Evolutionary conservation across 768 basidiomycete species (phyloP), one percentile per base, ranked within the genome.

Genomic region (Suillus paluster): DNA sequence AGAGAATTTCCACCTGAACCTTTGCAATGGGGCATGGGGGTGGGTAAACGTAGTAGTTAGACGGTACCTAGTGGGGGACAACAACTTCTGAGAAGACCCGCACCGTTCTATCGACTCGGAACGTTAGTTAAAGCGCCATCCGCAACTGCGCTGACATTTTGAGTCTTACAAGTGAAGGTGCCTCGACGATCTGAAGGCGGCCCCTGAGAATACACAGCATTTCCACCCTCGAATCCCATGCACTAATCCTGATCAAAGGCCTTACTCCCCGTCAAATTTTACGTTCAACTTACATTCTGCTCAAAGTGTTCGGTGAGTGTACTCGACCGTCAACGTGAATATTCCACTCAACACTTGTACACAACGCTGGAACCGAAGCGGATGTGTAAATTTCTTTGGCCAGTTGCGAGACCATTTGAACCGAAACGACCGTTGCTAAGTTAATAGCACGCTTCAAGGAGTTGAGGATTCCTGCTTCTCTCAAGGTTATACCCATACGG

Each of bases 211-310:
- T 25, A 54, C 53, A 21, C 53, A 14, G 17, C 33, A 39, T 30
- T 63, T 30, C 6, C 10, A 73, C 71, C 71, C 73, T 73, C 67
- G 70, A 73, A 73, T 75, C 72, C 62, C 42, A 42, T 52, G 42
- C 58, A 67, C 58, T 49, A 49, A 49, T 49, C 48, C 48, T 49
- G 15, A 48, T 6, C 57, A 34, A 49, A 64, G 65, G 71, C 69
- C 57, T 60, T 57, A 46, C 68, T 65, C 68, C 65, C 70, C 68
- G 72, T 74, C 72, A 73, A 21, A 27, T 10, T 68, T 73, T 73
- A 73, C 73, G 72, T 73, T 73, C 60, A 41, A 50, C 59, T 53
- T 55, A 54, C 61, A 54, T 60, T 25, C 36, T 54, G 23, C 54
- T 23, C 14, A 55, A 55, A 38, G 10, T 10, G 21, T 38, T 23